Evolutionary conservation across 2,329 filamentous ascomycete genomes (phyloP), one percentile per base, ranked within the genome.

Genomic region (Colletotrichum karsti): DNA sequence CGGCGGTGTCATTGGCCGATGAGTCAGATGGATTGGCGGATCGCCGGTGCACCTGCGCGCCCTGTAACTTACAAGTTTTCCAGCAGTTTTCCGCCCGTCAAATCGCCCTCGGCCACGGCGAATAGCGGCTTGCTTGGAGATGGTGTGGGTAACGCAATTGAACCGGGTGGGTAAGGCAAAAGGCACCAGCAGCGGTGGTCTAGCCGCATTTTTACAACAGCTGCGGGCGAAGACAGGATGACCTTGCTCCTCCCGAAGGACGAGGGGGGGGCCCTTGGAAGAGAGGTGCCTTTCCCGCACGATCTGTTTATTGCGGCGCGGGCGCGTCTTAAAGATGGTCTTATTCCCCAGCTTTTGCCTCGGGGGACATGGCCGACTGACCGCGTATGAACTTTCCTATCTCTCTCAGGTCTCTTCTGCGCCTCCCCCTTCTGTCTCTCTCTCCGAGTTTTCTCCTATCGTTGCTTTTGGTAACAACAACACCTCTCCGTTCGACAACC

Each of bases 291-390:
- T 30, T 42, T 55, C 26, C 51, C 12, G 37, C 55, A 24, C 26
- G 33, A 51, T 67, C 22, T 35, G 39, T 30, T 13, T 57, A 33
- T 42, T 62, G 24, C 63, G 44, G 28, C 54, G 24, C 63, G 37
- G 28, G 12, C 57, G 57, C 41, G 48, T 48, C 54, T 57, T 54
- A 20, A 20, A 50, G 44, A 54, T 68, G 53, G 64, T 58, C 53
- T 48, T 33, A 35, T 54, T 58, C 64, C 44, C 60, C 59, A 67
- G 59, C 64, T 58, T 64, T 44, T 58, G 44, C 53, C 53, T 58
- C 53, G 64, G 44, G 18, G 39, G 12, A 39, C 37, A 41, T n/a
- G 54, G 54, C 13, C 41, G 28, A n/a, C 15, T 41, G 7, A 20
- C 39, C 42, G 22, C 42, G 30, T 48, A 37, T 22, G 33, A 15